phyloP scores from a whole-genome alignment of 805 yeast species.

The Kodamaea nitidulidarum region DNA sequence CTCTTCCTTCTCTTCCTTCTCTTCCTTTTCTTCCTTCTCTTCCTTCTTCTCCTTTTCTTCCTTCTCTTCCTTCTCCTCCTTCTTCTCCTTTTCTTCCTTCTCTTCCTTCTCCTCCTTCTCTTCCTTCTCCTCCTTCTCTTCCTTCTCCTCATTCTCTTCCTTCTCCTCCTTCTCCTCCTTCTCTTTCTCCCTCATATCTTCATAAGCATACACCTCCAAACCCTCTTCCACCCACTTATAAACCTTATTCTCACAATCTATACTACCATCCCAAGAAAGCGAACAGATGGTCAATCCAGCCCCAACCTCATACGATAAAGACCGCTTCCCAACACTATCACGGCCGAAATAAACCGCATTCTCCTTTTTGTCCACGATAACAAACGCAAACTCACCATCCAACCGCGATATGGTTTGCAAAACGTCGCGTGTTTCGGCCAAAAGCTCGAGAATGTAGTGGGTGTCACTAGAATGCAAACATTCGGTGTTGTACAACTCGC shows the following conservation, averaged over 20 bases:
- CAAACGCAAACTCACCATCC: conserved; percentile 82
- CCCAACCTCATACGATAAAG: conserved; percentile 47
- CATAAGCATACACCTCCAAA: not conserved
- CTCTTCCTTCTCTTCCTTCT: too few relatives aligned
- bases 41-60: too few relatives aligned
- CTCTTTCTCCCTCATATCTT: not conserved
- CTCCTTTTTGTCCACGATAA: conserved; percentile 42
- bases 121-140: not conserved
- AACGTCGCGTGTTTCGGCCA: conserved; percentile 35
- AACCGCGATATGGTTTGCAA: conserved; percentile 39
- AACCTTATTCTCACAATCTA: conserved; percentile 54
- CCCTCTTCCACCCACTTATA: conserved; percentile 31
- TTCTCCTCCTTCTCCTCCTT: not conserved
- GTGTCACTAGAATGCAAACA: conserved; percentile 61
- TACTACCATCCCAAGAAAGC: not conserved
- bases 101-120: too few relatives aligned
- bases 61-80: too few relatives aligned
- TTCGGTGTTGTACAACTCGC: conserved; percentile 73
- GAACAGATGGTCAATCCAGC: not conserved
- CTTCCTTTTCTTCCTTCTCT: too few relatives aligned
- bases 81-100: too few relatives aligned
- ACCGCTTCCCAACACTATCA: conserved; percentile 78
- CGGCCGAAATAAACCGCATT: conserved; percentile 68
- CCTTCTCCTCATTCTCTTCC: not conserved
- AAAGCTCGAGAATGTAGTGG: conserved; percentile 39